These are phyloP conservation scores for Acer negundo DNA, from an alignment of 345 rosid genomes.

Conservation along the genomic window DNA sequence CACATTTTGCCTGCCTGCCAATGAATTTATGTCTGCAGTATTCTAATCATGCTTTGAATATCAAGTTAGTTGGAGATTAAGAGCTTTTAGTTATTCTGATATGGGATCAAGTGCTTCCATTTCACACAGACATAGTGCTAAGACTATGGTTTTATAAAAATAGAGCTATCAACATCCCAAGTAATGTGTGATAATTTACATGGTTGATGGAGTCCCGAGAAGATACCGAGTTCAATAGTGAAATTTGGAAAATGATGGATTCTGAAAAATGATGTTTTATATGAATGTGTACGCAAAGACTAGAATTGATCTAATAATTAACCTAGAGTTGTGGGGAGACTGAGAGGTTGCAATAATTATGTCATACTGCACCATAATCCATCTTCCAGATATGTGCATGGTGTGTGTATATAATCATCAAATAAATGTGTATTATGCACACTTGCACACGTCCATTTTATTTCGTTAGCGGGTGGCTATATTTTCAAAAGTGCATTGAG, in stretches of 20 bases:
- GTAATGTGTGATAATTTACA: background rate
- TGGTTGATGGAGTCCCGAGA: background rate
- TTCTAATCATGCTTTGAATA: background rate
- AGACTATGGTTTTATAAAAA: too few species aligned
- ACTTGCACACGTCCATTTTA: too few species aligned
- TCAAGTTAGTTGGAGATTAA: background rate
- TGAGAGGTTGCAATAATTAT: slow-evolving; percentile 1
- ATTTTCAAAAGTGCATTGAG: background rate
- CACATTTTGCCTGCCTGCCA: background rate
- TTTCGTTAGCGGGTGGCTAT: background rate
- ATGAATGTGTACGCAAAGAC: background rate
- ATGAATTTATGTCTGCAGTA: background rate
- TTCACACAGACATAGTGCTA: background rate
- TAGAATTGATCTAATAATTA: background rate
- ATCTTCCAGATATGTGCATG: background rate
- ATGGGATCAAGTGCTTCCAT: background rate
- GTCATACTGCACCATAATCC: background rate
- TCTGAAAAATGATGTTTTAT: background rate
- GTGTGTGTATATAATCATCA: background rate
- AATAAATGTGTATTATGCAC: background rate
- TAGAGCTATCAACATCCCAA: background rate
- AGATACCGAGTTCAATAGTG: background rate
- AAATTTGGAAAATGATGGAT: background rate
- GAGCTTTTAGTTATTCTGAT: slow-evolving; percentile 1
- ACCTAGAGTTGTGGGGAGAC: background rate